These are phyloP conservation scores for Groenewaldozyma tartarivorans DNA, from an alignment of 805 yeast species.

Conservation along the genomic window DNA sequence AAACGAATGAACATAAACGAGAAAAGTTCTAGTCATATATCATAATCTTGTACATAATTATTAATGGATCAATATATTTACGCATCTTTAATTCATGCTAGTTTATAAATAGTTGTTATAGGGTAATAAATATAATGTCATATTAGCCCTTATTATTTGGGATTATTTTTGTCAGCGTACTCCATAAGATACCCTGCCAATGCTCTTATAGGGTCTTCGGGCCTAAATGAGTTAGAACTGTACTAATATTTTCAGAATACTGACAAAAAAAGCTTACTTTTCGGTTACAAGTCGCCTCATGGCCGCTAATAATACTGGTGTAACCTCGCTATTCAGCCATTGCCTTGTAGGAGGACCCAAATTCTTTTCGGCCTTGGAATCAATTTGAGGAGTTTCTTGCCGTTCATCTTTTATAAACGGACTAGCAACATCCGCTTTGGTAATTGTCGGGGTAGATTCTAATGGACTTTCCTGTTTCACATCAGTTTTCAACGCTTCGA, in stretches of 20 bases:
- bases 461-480: too few species aligned
- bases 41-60: not conserved
- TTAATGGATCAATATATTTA: not conserved
- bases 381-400: too few species aligned
- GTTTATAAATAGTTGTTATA: too few species aligned
- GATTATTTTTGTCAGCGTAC: constrained; percentile 6
- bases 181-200: constrained; percentile 19
- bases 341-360: constrained; percentile 59
- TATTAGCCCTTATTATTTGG: too few species aligned
- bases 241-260: not conserved
- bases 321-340: constrained; percentile 56
- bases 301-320: constrained; percentile 57
- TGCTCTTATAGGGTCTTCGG: constrained; percentile 18
- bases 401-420: too few species aligned
- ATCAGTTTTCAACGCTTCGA: too few species aligned
- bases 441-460: too few species aligned
- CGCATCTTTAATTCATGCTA: not conserved
- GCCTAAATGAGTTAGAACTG: constrained; percentile 7
- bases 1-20: constrained; percentile 10
- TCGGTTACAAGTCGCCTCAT: constrained; percentile 43
- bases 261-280: constrained; percentile 18
- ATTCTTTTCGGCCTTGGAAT: constrained; percentile 5
- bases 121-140: not conserved
- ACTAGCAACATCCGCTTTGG: too few species aligned
- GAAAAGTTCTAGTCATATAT: constrained; percentile 17